Base-by-base conservation (phyloP, 768 basidiomycete genomes). In the Glaciozyma martinii region DNA sequence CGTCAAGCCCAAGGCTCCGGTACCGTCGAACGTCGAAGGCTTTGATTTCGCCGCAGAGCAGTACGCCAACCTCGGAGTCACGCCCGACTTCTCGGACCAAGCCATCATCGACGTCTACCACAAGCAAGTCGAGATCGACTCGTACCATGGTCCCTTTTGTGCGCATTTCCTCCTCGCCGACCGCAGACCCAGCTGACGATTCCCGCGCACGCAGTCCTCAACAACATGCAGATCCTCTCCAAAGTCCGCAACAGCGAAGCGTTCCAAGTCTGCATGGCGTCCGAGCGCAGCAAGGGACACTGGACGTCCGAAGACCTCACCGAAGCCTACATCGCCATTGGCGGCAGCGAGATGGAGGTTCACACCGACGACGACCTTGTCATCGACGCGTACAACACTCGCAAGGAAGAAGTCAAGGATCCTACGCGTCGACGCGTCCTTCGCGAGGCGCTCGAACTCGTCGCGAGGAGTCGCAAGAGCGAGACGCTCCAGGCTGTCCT, bases 311-410 rank as follows among this genome's bases (percentile, higher is more conserved):
- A 32, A 5, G 67, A 71, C 29, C 27, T 74, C 56, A 15, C 32
- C 25, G 47, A 40, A 1, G 71, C 71, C 18, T 66, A 62, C 59
- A 5, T 27, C 1, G 68, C 58, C 23, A 52, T 72, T 13, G 67
- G 59, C 62, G 27, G n/a, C 42, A 18, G 43, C 42, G 4, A 30
- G n/a, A n/a, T n/a, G n/a, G n/a, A n/a, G 49, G 4, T 52, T 43
- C 37, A 18, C 21, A 12, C 1, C 10, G 27, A 27, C 12, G 70
- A 64, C 9, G 63, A 63, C 29, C 29, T 16, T 1, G n/a, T 66
- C 53, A 0, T 32, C 2, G 25, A 29, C 9, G 68, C 67, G 23
- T 66, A 61, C 43, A n/a, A 56, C 5, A 15, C 0, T 16, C 66
- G 62, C 19, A 37, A 44, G 23, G 27, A 58, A 7, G 50, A 50